Conservation (phyloP, 108 stramenopile genomes). For the Skeletonema potamos region DNA sequence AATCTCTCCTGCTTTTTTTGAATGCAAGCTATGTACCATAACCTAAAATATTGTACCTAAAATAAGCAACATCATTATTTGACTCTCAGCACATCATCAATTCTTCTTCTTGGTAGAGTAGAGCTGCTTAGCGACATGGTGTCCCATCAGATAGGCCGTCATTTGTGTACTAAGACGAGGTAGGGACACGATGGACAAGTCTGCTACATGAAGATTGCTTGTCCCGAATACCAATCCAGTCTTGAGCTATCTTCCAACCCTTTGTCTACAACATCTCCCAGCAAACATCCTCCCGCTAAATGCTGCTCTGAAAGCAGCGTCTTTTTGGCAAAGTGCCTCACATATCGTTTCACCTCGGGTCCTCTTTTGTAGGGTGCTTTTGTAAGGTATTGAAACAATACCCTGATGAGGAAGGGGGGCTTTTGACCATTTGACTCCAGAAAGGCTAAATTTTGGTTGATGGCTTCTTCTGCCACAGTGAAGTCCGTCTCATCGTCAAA, state of each 20-base stretch:
- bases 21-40: too few relatives aligned
- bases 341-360: neutral
- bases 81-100: neutral
- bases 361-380: neutral
- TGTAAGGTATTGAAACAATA: neutral
- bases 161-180: slow-evolving; percentile 40
- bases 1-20: too few relatives aligned
- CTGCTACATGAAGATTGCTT: neutral
- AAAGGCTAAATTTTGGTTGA: slow-evolving; percentile 14
- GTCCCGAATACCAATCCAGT: neutral
- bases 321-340: neutral
- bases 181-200: neutral
- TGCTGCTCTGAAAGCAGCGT: neutral
- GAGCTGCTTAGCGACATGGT: slow-evolving; percentile 32
- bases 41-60: too few relatives aligned
- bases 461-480: slow-evolving; percentile 6
- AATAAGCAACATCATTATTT: too few relatives aligned
- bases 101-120: slow-evolving; percentile 11
- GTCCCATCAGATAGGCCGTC: slow-evolving; percentile 35
- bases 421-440: slow-evolving; percentile 24
- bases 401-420: slow-evolving; percentile 1
- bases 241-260: neutral
- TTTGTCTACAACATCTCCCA: neutral
- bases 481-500: slow-evolving; percentile 33
- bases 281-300: neutral